These are phyloP conservation scores for Pyricularia grisea DNA, from an alignment of 2,329 filamentous ascomycete genomes.

Conservation along the genomic window DNA sequence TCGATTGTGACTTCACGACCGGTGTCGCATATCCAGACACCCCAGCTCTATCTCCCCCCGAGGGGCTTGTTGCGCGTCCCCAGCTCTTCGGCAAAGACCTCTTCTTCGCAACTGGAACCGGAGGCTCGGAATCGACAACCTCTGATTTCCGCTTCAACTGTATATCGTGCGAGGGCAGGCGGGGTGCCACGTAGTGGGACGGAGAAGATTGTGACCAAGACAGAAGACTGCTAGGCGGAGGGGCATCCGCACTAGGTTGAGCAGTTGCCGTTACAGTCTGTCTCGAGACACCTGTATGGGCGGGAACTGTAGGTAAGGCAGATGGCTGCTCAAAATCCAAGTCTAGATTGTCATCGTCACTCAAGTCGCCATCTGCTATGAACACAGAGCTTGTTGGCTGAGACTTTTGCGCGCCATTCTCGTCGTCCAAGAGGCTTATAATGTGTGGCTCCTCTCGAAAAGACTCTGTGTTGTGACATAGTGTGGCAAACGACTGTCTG, in stretches of 20 bases:
- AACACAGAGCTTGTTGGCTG: constrained; percentile 32
- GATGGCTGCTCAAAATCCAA: constrained; percentile 55
- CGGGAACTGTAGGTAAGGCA: constrained; percentile 29
- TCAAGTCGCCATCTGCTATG: constrained; percentile 76
- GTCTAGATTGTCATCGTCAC: constrained; percentile 71
- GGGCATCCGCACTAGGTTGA: constrained; percentile 15
- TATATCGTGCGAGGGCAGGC: constrained; percentile 10
- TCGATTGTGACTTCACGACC: constrained; percentile 14
- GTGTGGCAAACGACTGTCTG: constrained; percentile 25
- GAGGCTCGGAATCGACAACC: constrained; percentile 17
- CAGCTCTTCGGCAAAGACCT: constrained; percentile 52
- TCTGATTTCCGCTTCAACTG: constrained; percentile 33
- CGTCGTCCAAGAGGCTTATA: constrained; percentile 24
- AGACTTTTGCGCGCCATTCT: constrained; percentile 6
- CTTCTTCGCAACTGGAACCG: constrained; percentile 42
- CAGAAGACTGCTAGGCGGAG: constrained; percentile 26
- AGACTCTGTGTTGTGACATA: constrained; percentile 35
- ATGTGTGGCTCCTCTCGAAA: constrained; percentile 33
- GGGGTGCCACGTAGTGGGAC: constrained; percentile 34
- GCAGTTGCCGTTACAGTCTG: constrained; percentile 5
- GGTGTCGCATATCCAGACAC: neutral
- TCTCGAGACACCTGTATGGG: constrained; percentile 7
- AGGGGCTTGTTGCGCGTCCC: constrained; percentile 18
- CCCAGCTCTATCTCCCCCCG: neutral
- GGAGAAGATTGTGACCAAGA: constrained; percentile 66